Evolutionary conservation across 1,284 basidiomycete species (phyloP), one percentile per base, ranked within the genome.

Genomic region (Spongispora temasekensis): DNA sequence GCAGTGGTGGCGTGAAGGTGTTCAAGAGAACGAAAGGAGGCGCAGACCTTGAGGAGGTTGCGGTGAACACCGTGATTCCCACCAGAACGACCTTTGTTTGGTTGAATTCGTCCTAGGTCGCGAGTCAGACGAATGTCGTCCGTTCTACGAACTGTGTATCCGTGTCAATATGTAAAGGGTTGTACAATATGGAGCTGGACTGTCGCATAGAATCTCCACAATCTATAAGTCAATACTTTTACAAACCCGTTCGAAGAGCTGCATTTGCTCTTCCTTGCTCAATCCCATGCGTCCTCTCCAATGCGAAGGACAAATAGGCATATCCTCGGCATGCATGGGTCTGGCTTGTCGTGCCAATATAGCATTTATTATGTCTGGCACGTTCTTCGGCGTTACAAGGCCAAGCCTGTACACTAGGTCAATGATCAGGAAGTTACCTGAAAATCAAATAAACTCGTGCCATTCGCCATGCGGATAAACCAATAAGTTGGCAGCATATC

Each of bases 211-310:
- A n/a, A n/a, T n/a, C n/a, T 44, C 25, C 42, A 40, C n/a, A 10
- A 5, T 40, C n/a, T 10, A 27, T 27, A 23, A 4, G 4, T 66
- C 31, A 61, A 5, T 28, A 19, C 40, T 37, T n/a, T 50, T 30
- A 13, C 54, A 51, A 57, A 63, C 53, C 4, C 19, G 58, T 31
- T 53, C 46, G 25, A 75, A 76, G 37, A 86, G 71, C 19, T 73
- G 65, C 21, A 82, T 68, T 72, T 93, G 90, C 60, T 87, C 82
- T 7, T 83, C 83, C 68, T 86, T 88, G 32, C 78, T 77, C 25
- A 91, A 70, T 0, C 91, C 90, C 81, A 90, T 90, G 21, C 91
- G 79, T 3, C 93, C 93, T 60, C 93, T 81, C 90, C 91, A 94
- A 66, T 84, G 79, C 1, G 67, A 58, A 13, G 75, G 77, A 40